phyloP scores from a whole-genome alignment of 1,284 basidiomycete genomes.

The Xerocomus nothofagi region DNA sequence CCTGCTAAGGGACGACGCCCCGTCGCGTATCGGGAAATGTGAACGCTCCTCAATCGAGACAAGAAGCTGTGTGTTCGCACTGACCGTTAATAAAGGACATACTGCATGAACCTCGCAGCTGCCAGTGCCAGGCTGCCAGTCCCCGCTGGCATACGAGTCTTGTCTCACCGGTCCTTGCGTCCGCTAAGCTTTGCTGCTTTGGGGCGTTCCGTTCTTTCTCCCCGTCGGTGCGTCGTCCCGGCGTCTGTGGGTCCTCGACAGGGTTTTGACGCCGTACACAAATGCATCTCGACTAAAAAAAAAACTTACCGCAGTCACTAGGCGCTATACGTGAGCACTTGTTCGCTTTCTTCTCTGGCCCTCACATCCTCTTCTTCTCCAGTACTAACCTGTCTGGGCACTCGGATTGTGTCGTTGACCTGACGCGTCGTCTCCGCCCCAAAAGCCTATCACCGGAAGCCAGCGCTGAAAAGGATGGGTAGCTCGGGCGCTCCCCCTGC shows the following conservation, averaged over 20 bases:
- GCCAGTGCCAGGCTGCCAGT: neutral
- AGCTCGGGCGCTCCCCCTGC: conserved; percentile 35
- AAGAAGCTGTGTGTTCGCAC: conserved; percentile 16
- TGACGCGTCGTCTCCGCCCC: conserved; percentile 14
- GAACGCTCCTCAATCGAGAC: conserved; percentile 15
- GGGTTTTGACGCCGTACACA: conserved; percentile 24
- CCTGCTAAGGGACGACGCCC: conserved; percentile 5
- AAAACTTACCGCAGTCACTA: conserved; percentile 17
- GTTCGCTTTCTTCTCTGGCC: conserved; percentile 1
- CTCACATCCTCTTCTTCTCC: conserved; percentile 8
- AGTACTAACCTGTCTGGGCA: conserved; percentile 6
- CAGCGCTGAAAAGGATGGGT: conserved; percentile 21
- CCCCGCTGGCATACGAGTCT: neutral
- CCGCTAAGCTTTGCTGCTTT: conserved; percentile 4
- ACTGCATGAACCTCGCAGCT: neutral
- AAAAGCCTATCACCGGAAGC: conserved; percentile 1
- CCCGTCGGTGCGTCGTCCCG: conserved; percentile 17
- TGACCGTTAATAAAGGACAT: conserved; percentile 3
- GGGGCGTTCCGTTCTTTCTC: conserved; percentile 13
- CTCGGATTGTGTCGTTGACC: conserved; percentile 13
- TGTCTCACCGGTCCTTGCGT: conserved; percentile 1
- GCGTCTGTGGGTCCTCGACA: conserved; percentile 21
- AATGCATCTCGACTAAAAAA: conserved; percentile 19
- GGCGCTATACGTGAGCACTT: conserved; percentile 16
- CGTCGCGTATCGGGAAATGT: conserved; percentile 30